Conservation (phyloP, 495 filamentous ascomycete species). For the Lasiosphaeriaceae sp. region DNA sequence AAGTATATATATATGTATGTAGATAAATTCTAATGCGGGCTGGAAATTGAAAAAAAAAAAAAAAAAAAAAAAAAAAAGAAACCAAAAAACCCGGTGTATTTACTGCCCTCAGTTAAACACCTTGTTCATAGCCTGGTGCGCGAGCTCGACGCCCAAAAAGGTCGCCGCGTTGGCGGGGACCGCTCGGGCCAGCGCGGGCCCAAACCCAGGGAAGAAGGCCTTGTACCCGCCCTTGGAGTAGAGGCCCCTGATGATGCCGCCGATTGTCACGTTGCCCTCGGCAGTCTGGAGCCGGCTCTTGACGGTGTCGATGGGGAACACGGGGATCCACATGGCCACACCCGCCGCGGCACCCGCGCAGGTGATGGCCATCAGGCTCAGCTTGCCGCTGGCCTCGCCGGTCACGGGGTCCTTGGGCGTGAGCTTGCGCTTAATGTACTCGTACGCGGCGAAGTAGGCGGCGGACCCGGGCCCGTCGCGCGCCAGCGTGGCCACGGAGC, state of each 20-base stretch:
- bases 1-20: not conserved
- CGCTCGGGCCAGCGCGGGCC: constrained; percentile 85
- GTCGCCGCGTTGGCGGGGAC: constrained; percentile 88
- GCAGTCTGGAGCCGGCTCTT: constrained; percentile 92
- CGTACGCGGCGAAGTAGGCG: constrained; percentile 96
- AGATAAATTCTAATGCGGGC: not conserved
- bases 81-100: not conserved
- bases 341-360: constrained; percentile 85
- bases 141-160: constrained; percentile 71
- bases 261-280: constrained; percentile 79
- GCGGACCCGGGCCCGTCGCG: constrained; percentile 90
- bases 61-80: not conserved
- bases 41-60: not conserved
- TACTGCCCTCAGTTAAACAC: constrained; percentile 41
- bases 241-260: constrained; percentile 70
- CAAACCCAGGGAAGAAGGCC: constrained; percentile 97
- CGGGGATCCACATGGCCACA: constrained; percentile 98
- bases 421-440: constrained; percentile 82
- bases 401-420: constrained; percentile 78
- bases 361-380: constrained; percentile 79
- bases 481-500: constrained; percentile 84
- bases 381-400: constrained; percentile 65
- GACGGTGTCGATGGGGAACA: constrained; percentile 96
- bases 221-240: constrained; percentile 77
- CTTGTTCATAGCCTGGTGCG: constrained; percentile 77